These are phyloP conservation scores for Orbilia oligospora DNA, from an alignment of 2,329 filamentous ascomycete species.

Conservation along the genomic window DNA sequence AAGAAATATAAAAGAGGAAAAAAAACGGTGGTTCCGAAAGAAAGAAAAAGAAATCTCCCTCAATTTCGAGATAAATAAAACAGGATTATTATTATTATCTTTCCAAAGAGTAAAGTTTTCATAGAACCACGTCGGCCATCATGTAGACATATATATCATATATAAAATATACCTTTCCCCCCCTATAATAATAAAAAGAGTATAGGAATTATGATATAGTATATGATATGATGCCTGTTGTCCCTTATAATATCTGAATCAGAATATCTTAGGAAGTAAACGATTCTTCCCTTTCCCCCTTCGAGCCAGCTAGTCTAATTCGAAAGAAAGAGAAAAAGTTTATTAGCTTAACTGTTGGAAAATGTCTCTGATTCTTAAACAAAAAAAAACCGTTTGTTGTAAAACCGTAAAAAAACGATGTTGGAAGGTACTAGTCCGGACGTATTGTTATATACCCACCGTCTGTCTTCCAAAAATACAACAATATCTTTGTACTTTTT, in stretches of 20 bases:
- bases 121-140: no score
- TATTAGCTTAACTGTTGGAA: not conserved
- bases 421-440: not conserved
- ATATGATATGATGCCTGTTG: not conserved
- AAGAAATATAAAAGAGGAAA: no score
- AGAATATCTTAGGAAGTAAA: no score
- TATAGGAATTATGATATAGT: not conserved
- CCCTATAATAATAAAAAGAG: no score
- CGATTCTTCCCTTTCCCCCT: not conserved
- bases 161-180: no score
- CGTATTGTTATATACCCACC: not conserved
- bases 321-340: not conserved
- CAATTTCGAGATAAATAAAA: no score
- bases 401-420: not conserved
- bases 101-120: no score
- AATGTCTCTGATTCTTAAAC: not conserved
- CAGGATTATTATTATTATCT: no score
- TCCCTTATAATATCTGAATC: not conserved
- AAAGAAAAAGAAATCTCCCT: no score
- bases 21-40: no score
- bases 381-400: no score
- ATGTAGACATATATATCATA: no score
- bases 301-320: not conserved
- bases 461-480: not conserved
- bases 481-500: not conserved